Percentiles rank a stretch among this genome's conserved stretches.
phyloP scores from a whole-genome alignment of 2,329 filamentous ascomycete species.

The Hypoxylon sp. region DNA sequence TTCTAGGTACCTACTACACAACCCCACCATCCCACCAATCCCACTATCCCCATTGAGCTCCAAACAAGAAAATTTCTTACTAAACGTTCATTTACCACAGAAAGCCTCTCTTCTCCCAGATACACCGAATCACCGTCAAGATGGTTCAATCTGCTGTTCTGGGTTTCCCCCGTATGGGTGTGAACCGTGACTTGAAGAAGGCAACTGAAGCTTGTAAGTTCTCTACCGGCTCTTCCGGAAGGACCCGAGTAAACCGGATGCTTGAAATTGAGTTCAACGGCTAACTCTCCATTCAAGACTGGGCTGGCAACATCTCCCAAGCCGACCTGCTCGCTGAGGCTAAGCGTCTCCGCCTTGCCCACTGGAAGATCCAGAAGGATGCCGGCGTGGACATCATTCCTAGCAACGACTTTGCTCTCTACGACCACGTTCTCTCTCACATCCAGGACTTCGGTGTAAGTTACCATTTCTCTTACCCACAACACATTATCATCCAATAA shows the following conservation, averaged over 20 bases:
- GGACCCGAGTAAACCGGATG: not conserved
- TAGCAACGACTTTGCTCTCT: conserved; percentile 99
- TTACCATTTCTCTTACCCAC: conserved; percentile 39
- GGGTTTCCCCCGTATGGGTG: conserved; percentile 99
- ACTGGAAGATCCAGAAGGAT: conserved; percentile 99
- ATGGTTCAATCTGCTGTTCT: conserved; percentile 84
- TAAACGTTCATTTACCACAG: conserved; percentile 33
- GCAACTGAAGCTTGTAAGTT: conserved; percentile 90
- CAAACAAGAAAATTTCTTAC: conserved; percentile 28
- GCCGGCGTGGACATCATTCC: conserved; percentile 98
- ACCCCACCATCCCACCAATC: conserved; percentile 1
- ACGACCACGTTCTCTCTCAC: conserved; percentile 97
- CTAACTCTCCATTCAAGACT: conserved; percentile 64
- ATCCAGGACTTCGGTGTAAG: conserved; percentile 97
- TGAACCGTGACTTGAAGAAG: conserved; percentile 99
- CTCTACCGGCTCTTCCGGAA: conserved; percentile 8
- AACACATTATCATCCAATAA: not conserved
- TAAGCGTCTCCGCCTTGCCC: conserved; percentile 94
- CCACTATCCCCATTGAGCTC: not conserved
- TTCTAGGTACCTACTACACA: not conserved
- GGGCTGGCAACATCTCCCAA: conserved; percentile 94
- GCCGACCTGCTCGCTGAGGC: conserved; percentile 92
- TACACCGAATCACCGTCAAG: conserved; percentile 57
- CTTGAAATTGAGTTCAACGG: conserved; percentile 25
- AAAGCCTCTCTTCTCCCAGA: conserved; percentile 44